Evolutionary conservation across 1,284 basidiomycete genomes (phyloP), one percentile per base, ranked within the genome.

Genomic region (Sanghuangporus sanghuang): DNA sequence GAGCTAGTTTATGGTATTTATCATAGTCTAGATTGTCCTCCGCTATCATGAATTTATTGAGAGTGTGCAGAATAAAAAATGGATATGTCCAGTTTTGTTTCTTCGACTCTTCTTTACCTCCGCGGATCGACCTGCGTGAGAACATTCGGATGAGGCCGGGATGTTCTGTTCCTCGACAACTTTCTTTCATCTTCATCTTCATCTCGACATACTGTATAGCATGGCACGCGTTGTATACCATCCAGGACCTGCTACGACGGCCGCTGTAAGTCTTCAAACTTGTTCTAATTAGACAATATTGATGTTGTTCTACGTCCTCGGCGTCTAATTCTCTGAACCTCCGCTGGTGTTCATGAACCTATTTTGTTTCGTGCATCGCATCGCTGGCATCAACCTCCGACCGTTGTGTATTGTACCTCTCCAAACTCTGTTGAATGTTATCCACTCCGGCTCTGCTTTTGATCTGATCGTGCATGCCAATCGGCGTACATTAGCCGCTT

Each of bases 401-500:
- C 46, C 42, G 40, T 27, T 14, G 35, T 44, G 16, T 16, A 18
- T 9, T 35, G 39, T 12, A n/a, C 44, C 14, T 48, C 11, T 38
- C 36, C 39, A 6, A 21, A 38, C 3, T 42, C 39, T 16, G 23
- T 21, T 64, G 58, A 60, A 55, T 14, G 38, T 54, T 62, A 35
- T 57, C 48, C 65, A 75, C 75, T 67, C 73, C 59, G 63, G 64
- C 55, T 72, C 16, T 21, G 14, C 27, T 7, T 11, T 49, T 44
- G 27, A 36, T 27, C 56, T 49, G 38, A 21, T 55, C 36, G 39
- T n/a, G 46, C 23, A 50, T 48, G 27, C 35, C 59, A n/a, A 18
- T 42, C 52, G 6, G n/a, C 42, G 27, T n/a, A 21, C 46, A 57
- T 85, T 42, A 64, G 85, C 73, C 73, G 40, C 69, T 77, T 36